These are phyloP conservation scores for Pleurotus tuoliensis DNA, from an alignment of 768 basidiomycete genomes.

Conservation along the genomic window DNA sequence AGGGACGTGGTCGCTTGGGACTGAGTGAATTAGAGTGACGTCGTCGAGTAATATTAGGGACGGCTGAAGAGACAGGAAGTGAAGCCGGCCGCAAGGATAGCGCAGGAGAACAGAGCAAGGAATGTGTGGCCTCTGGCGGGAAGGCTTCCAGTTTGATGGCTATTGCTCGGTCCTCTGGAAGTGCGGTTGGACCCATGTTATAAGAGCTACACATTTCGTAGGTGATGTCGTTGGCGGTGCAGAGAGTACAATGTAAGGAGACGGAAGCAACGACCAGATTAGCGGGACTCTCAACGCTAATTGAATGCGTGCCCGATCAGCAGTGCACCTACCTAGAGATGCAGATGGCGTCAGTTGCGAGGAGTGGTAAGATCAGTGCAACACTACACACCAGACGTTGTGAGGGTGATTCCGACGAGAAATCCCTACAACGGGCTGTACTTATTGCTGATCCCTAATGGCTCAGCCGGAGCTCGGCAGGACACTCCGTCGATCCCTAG, in stretches of 20 bases:
- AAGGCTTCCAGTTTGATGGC: constrained; percentile 46
- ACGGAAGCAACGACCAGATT: constrained; percentile 18
- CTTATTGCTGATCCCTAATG: constrained; percentile 2
- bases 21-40: constrained; percentile 12
- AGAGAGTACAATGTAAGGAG: constrained; percentile 15
- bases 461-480: background rate
- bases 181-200: constrained; percentile 2
- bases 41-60: constrained; percentile 1
- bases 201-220: constrained; percentile 4
- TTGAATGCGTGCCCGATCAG: background rate
- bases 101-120: constrained; percentile 33
- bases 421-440: constrained; percentile 8
- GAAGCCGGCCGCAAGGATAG: constrained; percentile 1
- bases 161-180: constrained; percentile 29
- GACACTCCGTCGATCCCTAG: constrained; percentile 2
- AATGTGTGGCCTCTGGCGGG: constrained; percentile 24
- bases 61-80: constrained; percentile 5
- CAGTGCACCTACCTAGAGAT: constrained; percentile 18
- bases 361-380: constrained; percentile 5
- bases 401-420: background rate
- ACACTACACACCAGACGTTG: constrained; percentile 1
- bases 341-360: constrained; percentile 12
- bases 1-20: constrained; percentile 33
- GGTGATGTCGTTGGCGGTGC: constrained; percentile 36
- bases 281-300: constrained; percentile 1